Conservation (phyloP, 352 stramenopile species). For the Pythium dissimile region DNA sequence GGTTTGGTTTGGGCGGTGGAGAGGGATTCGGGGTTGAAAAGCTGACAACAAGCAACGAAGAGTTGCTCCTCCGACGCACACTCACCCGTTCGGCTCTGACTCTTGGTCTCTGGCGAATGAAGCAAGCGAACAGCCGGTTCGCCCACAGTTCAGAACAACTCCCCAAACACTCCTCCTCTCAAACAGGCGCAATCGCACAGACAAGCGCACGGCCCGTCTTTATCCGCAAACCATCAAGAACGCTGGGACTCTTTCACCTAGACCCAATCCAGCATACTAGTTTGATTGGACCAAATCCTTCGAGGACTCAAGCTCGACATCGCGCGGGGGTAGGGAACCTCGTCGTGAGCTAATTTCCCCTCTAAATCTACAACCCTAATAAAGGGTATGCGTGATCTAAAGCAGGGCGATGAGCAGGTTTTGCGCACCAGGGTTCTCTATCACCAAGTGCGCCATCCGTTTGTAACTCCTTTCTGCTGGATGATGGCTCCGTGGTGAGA, state of each 20-base stretch:
- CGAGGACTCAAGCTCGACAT: not conserved
- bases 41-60: not conserved
- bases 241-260: not conserved
- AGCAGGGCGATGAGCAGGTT: not conserved
- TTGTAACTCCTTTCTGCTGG: constrained; percentile 12
- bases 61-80: not conserved
- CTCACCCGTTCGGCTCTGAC: constrained; percentile 11
- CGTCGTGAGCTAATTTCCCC: constrained; percentile 1
- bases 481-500: not conserved
- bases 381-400: not conserved
- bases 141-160: constrained; percentile 7
- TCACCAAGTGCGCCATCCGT: constrained; percentile 20
- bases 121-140: constrained; percentile 19
- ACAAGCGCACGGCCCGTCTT: not conserved
- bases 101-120: constrained; percentile 21
- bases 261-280: too few relatives aligned
- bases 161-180: not conserved
- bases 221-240: constrained; percentile 10
- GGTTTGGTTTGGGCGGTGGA: constrained; percentile 2
- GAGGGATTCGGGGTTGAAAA: constrained; percentile 5
- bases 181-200: not conserved
- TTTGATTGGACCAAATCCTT: constrained; percentile 8
- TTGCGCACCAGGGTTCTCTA: constrained; percentile 1
- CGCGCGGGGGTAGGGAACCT: not conserved
- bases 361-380: not conserved